Percentiles rank a stretch among this genome's conserved stretches.
phyloP scores from a whole-genome alignment of 2,329 filamentous ascomycete genomes.

The Pseudocercospora eumusae region DNA sequence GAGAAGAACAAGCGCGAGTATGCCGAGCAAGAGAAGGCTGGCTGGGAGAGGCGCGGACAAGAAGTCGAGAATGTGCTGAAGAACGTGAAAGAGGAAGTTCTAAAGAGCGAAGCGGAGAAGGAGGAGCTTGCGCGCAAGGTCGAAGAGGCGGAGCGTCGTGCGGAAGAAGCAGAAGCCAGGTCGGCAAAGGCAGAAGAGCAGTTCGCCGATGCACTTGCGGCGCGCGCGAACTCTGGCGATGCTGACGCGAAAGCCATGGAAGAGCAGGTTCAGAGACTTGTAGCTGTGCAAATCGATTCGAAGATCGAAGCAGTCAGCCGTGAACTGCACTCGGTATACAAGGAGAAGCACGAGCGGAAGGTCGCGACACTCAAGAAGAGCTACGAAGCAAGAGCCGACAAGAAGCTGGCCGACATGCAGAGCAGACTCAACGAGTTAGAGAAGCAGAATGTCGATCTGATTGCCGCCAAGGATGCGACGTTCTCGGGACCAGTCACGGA shows the following conservation, averaged over 20 bases:
- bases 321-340: conserved; percentile 90
- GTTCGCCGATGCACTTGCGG: conserved; percentile 63
- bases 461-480: conserved; percentile 64
- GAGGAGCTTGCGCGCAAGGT: conserved; percentile 75
- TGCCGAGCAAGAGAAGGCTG: conserved; percentile 71
- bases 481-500: conserved; percentile 56
- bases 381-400: conserved; percentile 86
- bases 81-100: conserved; percentile 78
- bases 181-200: conserved; percentile 66
- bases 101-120: conserved; percentile 74
- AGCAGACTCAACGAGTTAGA: conserved; percentile 66
- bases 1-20: conserved; percentile 70
- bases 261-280: conserved; percentile 47
- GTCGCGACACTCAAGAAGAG: conserved; percentile 81
- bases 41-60: conserved; percentile 79
- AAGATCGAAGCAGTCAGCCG: conserved; percentile 73
- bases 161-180: conserved; percentile 72
- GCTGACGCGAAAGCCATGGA: conserved; percentile 42
- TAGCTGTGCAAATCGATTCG: conserved; percentile 75
- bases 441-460: conserved; percentile 74
- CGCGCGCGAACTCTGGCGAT: conserved; percentile 31
- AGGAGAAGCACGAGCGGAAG: conserved; percentile 95
- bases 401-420: conserved; percentile 79
- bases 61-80: conserved; percentile 83
- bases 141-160: conserved; percentile 73